Evolutionary conservation across 2,329 filamentous ascomycete species (phyloP).

Genomic region (Claviceps pusilla): DNA sequence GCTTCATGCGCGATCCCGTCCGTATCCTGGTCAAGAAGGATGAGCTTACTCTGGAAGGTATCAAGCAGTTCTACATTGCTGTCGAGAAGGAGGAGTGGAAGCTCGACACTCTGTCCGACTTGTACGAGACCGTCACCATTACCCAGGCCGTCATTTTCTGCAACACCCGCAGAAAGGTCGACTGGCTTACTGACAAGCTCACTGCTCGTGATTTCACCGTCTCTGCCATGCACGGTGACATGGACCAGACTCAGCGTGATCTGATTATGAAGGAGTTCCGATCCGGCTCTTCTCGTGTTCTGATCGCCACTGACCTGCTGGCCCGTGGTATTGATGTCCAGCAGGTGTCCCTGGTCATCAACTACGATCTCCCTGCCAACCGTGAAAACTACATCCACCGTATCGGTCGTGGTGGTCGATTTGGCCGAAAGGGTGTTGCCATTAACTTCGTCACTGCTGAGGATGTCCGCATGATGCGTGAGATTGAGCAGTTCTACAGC

Average conservation of each 20-base stretch:
- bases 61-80: slow-evolving; percentile 99
- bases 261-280: slow-evolving; percentile 99
- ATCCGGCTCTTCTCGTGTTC: slow-evolving; percentile 91
- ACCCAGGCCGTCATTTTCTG: slow-evolving; percentile 99
- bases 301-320: slow-evolving; percentile 94
- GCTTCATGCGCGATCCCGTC: slow-evolving; percentile 99
- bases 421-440: slow-evolving; percentile 99
- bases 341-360: slow-evolving; percentile 98
- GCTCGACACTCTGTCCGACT: slow-evolving; percentile 93
- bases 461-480: slow-evolving; percentile 98
- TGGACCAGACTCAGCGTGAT: slow-evolving; percentile 96
- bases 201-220: slow-evolving; percentile 97
- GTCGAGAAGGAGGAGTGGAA: slow-evolving; percentile 99
- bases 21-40: slow-evolving; percentile 99
- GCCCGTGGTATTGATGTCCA: slow-evolving; percentile 99
- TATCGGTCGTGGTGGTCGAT: slow-evolving; percentile 98
- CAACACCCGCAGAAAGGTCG: slow-evolving; percentile 99
- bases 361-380: slow-evolving; percentile 98
- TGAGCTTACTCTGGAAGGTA: slow-evolving; percentile 97
- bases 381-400: slow-evolving; percentile 99
- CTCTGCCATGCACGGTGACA: slow-evolving; percentile 99
- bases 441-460: slow-evolving; percentile 99
- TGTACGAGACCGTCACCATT: slow-evolving; percentile 99
- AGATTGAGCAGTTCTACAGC: slow-evolving; percentile 99
- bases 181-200: slow-evolving; percentile 99